These are phyloP conservation scores for Magnusiomyces suaveolens DNA, from an alignment of 1,139 yeast species.

Conservation along the genomic window DNA sequence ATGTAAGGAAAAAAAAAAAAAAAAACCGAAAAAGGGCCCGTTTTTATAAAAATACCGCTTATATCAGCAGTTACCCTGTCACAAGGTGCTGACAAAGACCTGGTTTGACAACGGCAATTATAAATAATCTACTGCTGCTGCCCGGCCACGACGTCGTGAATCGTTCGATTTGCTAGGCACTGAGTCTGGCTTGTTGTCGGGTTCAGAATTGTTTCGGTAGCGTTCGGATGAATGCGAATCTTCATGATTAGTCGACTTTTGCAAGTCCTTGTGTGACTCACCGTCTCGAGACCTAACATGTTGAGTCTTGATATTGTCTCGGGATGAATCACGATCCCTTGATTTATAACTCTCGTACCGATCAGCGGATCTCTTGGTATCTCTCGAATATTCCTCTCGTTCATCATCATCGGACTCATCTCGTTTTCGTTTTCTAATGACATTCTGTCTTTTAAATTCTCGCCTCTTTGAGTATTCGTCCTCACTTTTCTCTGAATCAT, in stretches of 20 bases:
- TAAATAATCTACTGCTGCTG: slow-evolving; percentile 6
- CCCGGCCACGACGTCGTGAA: slow-evolving; percentile 1
- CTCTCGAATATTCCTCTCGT: not conserved
- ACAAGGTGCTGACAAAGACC: too few relatives aligned
- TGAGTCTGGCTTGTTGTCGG: slow-evolving; percentile 3
- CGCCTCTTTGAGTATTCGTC: not conserved
- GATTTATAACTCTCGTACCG: not conserved
- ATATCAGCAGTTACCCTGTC: too few relatives aligned
- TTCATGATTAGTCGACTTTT: not conserved
- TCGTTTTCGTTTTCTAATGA: not conserved
- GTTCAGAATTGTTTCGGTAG: not conserved
- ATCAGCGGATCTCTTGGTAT: not conserved
- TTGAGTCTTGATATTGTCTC: too few relatives aligned
- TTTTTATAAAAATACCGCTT: too few relatives aligned
- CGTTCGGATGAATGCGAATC: not conserved
- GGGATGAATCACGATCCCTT: too few relatives aligned
- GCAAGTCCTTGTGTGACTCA: not conserved
- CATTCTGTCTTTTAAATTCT: not conserved
- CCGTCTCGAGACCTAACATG: not conserved
- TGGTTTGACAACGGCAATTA: too few relatives aligned
- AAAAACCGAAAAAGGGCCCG: not conserved
- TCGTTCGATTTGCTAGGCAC: not conserved
- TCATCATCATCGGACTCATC: not conserved
- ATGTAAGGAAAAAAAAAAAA: not conserved
- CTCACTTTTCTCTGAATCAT: not conserved